Conservation (phyloP, 768 basidiomycete genomes). For the Collybia mongolica region DNA sequence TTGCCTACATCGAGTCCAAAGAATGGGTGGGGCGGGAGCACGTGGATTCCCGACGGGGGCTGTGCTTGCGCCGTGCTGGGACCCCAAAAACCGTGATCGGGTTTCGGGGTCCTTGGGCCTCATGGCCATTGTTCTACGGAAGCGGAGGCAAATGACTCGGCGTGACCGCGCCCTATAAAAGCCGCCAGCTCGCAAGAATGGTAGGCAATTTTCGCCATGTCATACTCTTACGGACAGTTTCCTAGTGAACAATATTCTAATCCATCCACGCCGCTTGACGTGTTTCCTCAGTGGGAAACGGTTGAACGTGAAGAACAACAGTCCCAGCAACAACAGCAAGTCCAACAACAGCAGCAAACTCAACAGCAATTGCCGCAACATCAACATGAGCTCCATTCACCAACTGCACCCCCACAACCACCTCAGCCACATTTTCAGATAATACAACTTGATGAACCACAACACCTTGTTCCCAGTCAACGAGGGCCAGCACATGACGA, state of each 20-base stretch:
- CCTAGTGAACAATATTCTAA: constrained; percentile 45
- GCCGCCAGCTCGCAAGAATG: constrained; percentile 9
- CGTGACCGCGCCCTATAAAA: constrained; percentile 34
- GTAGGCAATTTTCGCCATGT: constrained; percentile 37
- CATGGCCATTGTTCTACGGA: constrained; percentile 35
- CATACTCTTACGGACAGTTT: constrained; percentile 46
- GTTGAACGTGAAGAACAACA: constrained; percentile 40
- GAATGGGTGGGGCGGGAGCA: constrained; percentile 1
- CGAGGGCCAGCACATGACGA: constrained; percentile 22
- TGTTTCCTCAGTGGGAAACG: constrained; percentile 39
- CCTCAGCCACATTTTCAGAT: constrained; percentile 24
- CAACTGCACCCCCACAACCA: constrained; percentile 20
- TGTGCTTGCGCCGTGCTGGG: constrained; percentile 18
- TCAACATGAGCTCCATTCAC: constrained; percentile 25
- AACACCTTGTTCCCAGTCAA: constrained; percentile 29
- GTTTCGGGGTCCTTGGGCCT: constrained; percentile 22
- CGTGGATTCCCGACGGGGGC: constrained; percentile 32
- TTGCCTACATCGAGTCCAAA: no score
- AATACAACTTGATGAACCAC: constrained; percentile 28
- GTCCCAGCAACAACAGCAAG: constrained; percentile 31
- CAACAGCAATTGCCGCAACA: constrained; percentile 22
- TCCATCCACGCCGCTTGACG: constrained; percentile 45
- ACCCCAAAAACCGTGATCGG: constrained; percentile 17
- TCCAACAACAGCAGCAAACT: constrained; percentile 14
- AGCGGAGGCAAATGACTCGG: constrained; percentile 29